Conservation (phyloP, 179 eudicot species). For the Kewa caespitosa region DNA sequence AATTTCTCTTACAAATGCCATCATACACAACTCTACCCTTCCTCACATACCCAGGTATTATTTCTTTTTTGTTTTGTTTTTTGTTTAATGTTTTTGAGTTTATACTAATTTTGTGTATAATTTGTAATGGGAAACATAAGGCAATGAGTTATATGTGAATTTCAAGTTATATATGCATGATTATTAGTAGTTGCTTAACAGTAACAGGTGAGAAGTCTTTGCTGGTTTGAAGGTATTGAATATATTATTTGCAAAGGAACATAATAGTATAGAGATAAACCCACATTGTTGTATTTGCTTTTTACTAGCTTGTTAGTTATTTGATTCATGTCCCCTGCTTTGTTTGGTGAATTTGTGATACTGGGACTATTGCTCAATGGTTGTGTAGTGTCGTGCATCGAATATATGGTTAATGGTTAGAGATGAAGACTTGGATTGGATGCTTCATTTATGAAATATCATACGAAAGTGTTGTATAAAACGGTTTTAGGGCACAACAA, state of each 20-base stretch:
- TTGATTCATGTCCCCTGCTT: background rate
- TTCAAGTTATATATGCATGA: background rate
- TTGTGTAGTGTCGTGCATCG: too few species aligned
- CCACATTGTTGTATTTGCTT: too few species aligned
- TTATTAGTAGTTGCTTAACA: background rate
- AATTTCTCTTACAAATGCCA: slow-evolving; percentile 20
- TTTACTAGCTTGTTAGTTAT: background rate
- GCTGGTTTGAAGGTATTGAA: background rate
- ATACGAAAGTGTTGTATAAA: too few species aligned
- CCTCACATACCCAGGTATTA: slow-evolving; percentile 40
- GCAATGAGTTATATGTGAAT: background rate
- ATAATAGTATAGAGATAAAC: background rate
- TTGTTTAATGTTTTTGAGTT: background rate
- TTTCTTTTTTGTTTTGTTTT: background rate
- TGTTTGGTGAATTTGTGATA: background rate
- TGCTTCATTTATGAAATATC: background rate
- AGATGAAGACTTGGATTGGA: background rate
- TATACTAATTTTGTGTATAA: background rate
- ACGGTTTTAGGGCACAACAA: too few species aligned
- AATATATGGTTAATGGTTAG: too few species aligned
- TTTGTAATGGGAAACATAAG: background rate
- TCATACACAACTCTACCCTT: slow-evolving; percentile 1
- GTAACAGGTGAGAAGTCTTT: background rate
- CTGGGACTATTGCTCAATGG: background rate
- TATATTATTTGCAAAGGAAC: background rate